Percentiles rank a stretch among this genome's conserved stretches.
Conservation (phyloP, 2,329 filamentous ascomycete genomes). For the Rhynchosporium agropyri region DNA sequence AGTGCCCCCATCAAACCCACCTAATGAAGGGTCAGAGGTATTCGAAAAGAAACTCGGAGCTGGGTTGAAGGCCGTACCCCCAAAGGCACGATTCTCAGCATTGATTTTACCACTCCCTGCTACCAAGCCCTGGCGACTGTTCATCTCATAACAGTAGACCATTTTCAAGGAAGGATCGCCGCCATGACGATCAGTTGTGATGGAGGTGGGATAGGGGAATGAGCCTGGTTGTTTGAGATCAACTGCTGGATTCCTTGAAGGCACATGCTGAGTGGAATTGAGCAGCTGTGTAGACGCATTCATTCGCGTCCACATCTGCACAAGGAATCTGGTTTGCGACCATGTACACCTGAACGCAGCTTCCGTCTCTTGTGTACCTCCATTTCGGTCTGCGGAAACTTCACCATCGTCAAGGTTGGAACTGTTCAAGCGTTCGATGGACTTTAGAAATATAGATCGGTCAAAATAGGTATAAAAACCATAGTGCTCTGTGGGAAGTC, state of each 20-base stretch:
- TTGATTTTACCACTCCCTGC: slow-evolving; percentile 49
- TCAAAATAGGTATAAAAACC: slow-evolving; percentile 93
- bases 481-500: slow-evolving; percentile 80
- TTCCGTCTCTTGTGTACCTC: slow-evolving; percentile 56
- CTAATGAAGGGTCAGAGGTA: slow-evolving; percentile 50
- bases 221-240: slow-evolving; percentile 51
- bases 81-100: slow-evolving; percentile 53
- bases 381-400: slow-evolving; percentile 54
- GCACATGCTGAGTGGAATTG: slow-evolving; percentile 31
- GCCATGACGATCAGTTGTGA: slow-evolving; percentile 65
- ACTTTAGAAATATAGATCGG: slow-evolving; percentile 80
- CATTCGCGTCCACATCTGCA: slow-evolving; percentile 65
- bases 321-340: slow-evolving; percentile 62
- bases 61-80: slow-evolving; percentile 57
- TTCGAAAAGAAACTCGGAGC: slow-evolving; percentile 44
- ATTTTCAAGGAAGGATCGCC: slow-evolving; percentile 56
- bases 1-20: slow-evolving; percentile 64
- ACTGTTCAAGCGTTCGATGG: slow-evolving; percentile 52
- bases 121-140: slow-evolving; percentile 51
- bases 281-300: slow-evolving; percentile 50
- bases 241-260: slow-evolving; percentile 36
- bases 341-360: slow-evolving; percentile 61
- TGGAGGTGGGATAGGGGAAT: slow-evolving; percentile 65
- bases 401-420: slow-evolving; percentile 45
- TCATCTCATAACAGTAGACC: slow-evolving; percentile 56